Evolutionary conservation across 2,329 filamentous ascomycete genomes (phyloP), one percentile per base, ranked within the genome.

Genomic region (Colletotrichum tabaci): DNA sequence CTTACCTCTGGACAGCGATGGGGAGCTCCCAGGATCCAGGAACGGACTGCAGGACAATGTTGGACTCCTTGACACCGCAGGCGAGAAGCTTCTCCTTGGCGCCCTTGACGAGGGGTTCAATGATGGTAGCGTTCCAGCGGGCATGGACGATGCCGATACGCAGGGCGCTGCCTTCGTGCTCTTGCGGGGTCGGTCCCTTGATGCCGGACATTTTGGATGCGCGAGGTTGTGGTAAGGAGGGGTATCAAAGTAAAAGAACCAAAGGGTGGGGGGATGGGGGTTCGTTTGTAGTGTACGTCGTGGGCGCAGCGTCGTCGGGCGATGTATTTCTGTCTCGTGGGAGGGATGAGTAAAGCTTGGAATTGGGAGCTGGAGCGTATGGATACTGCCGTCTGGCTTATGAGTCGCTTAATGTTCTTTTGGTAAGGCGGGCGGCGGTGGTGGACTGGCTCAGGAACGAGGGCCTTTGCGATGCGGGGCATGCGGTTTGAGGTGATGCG

Each of bases 131-230:
- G 86, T 99, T 99, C 96, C 96, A 99, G 78, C 96, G 92, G 71
- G 96, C 96, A 85, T 98, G 96, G 71, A 99, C 90, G 80, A 99
- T 98, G 80, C 93, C 96, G 80, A 99, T 92, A 80, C 96, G 94
- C 74, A 99, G 90, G 78, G 86, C 87, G 77, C 90, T 90, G 82
- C 93, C 93, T 80, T 92, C 87, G 82, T 90, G 87, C 76, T 87
- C 84, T 80, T 90, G 84, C 65, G 85, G 83, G 74, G 84, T 83
- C n/a, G 88, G 88, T 70, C 87, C 88, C 78, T 90, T 90, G 81
- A 87, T 81, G 66, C 82, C 84, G 71, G 85, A 85, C 82, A 87
- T 85, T 72, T 77, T 79, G 82, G n/a, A 55, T 1, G 78, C 49
- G 26, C 47, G 35, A 61, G 50, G 26, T 35, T 58, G 42, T 30